These are phyloP conservation scores for Neurospora sp. DNA, from an alignment of 495 filamentous ascomycete genomes.

Conservation along the genomic window DNA sequence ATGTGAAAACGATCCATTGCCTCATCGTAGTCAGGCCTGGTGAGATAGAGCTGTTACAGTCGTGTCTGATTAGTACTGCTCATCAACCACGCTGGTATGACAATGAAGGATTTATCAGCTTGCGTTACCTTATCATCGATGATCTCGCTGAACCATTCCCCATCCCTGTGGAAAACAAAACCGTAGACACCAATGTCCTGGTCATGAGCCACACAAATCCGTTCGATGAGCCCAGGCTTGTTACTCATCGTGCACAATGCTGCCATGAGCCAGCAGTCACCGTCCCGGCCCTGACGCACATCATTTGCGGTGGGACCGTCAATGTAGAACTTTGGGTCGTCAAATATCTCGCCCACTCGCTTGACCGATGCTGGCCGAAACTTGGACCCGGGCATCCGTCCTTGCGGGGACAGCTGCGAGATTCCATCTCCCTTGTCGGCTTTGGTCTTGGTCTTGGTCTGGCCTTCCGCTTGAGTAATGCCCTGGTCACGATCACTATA, in stretches of 20 bases:
- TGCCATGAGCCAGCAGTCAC: constrained; percentile 90
- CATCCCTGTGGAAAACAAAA: constrained; percentile 88
- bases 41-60: constrained; percentile 51
- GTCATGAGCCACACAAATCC: constrained; percentile 72
- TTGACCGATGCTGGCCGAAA: constrained; percentile 54
- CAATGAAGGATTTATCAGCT: neutral
- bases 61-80: neutral
- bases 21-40: constrained; percentile 75
- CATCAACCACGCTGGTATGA: neutral
- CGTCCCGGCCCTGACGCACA: constrained; percentile 67
- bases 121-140: constrained; percentile 52
- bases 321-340: constrained; percentile 74
- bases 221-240: constrained; percentile 67
- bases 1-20: constrained; percentile 14
- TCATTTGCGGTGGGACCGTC: constrained; percentile 77
- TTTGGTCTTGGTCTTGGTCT: neutral
- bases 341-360: constrained; percentile 73
- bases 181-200: constrained; percentile 84
- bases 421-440: neutral
- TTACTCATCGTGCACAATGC: constrained; percentile 77
- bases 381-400: constrained; percentile 10
- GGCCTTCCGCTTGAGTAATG: neutral
- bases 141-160: constrained; percentile 85
- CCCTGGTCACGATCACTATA: neutral
- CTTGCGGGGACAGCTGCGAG: constrained; percentile 3